Conservation (phyloP, 352 stramenopile genomes). For the Phytophthora cactorum region DNA sequence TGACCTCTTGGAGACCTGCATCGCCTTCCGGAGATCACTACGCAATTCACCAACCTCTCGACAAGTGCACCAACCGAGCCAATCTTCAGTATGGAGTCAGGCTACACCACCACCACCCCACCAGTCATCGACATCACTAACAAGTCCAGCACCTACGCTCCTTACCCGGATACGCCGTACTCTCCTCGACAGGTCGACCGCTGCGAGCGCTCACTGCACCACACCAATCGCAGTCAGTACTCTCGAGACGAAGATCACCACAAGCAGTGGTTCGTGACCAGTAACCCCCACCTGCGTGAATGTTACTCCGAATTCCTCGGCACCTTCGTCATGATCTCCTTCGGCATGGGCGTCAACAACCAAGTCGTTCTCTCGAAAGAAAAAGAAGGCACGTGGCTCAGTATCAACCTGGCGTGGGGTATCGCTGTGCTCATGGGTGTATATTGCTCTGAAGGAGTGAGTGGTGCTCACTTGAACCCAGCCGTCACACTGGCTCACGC, state of each 20-base stretch:
- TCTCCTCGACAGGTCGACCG: slow-evolving; percentile 22
- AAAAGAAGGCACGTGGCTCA: slow-evolving; percentile 63
- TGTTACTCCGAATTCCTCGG: slow-evolving; percentile 56
- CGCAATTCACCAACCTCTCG: slow-evolving; percentile 10
- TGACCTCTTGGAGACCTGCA: background rate
- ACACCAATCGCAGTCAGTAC: slow-evolving; percentile 43
- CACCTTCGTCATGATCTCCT: slow-evolving; percentile 59
- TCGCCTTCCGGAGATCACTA: slow-evolving; percentile 7
- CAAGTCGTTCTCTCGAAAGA: slow-evolving; percentile 56
- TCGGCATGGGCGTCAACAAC: slow-evolving; percentile 69
- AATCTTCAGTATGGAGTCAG: slow-evolving; percentile 29
- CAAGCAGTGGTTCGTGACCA: slow-evolving; percentile 31
- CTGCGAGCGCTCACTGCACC: slow-evolving; percentile 38
- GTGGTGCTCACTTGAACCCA: slow-evolving; percentile 66
- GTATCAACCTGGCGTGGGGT: slow-evolving; percentile 63
- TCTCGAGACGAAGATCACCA: slow-evolving; percentile 23
- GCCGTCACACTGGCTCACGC: slow-evolving; percentile 63
- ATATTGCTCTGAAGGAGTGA: slow-evolving; percentile 56
- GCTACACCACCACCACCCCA: slow-evolving; percentile 22
- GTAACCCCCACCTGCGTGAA: slow-evolving; percentile 40
- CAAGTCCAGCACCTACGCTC: slow-evolving; percentile 35
- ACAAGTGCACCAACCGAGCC: slow-evolving; percentile 2
- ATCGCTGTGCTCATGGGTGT: slow-evolving; percentile 65
- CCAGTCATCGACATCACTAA: slow-evolving; percentile 35
- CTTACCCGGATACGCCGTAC: slow-evolving; percentile 31